Conservation (phyloP, 768 basidiomycete genomes). For the Mycena venus region DNA sequence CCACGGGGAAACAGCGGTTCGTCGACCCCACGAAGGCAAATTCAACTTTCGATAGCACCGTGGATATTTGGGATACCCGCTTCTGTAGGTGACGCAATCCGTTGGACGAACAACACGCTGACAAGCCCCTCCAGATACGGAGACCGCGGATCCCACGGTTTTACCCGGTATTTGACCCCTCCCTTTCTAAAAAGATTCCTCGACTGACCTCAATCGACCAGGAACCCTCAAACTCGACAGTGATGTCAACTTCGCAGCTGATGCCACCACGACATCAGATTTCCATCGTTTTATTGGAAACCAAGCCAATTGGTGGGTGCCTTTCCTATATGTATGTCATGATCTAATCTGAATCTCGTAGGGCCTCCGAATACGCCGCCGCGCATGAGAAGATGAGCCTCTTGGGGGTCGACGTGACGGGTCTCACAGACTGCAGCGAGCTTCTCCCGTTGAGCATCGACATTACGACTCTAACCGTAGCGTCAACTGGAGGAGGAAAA, state of each 20-base stretch:
- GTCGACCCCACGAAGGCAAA: neutral
- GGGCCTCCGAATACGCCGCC: neutral
- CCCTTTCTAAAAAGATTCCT: neutral
- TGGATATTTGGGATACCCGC: neutral
- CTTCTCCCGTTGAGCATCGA: neutral
- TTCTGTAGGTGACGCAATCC: neutral
- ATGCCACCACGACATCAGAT: neutral
- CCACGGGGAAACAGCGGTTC: constrained; percentile 20
- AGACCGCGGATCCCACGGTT: neutral
- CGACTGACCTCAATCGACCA: neutral
- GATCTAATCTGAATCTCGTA: neutral
- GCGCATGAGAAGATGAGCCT: neutral
- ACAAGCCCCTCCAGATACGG: neutral
- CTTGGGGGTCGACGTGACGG: neutral
- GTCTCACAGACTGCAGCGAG: neutral
- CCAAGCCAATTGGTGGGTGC: neutral
- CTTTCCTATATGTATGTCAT: neutral
- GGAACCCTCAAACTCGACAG: neutral
- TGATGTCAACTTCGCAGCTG: neutral
- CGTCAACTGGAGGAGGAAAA: neutral
- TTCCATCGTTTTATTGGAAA: neutral
- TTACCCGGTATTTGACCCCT: neutral
- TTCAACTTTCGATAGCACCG: neutral
- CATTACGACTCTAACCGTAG: neutral
- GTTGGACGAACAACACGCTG: neutral